Conservation (phyloP, 2,329 filamentous ascomycete species). For the Ploettnerulaceae sp. region DNA sequence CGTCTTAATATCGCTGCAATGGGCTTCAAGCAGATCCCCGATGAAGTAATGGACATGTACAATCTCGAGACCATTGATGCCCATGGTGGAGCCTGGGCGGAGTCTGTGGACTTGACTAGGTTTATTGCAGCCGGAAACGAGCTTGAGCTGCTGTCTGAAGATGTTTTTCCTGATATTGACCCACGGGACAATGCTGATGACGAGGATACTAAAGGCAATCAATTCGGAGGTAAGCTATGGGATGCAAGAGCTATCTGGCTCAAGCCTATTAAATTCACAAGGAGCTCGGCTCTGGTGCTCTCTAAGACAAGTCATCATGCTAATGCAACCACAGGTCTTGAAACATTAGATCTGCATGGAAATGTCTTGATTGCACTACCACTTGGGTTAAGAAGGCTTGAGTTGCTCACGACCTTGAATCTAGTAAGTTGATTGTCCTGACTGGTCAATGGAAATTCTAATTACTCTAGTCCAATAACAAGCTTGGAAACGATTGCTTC, state of each 20-base stretch:
- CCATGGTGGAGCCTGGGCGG: slow-evolving; percentile 72
- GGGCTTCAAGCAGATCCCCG: slow-evolving; percentile 71
- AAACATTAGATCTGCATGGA: slow-evolving; percentile 79
- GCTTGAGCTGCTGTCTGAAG: slow-evolving; percentile 66
- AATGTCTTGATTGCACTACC: slow-evolving; percentile 73
- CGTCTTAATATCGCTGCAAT: slow-evolving; percentile 85
- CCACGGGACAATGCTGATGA: slow-evolving; percentile 52
- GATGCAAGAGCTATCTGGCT: too few species aligned
- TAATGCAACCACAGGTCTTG: slow-evolving; percentile 48
- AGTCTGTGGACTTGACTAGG: slow-evolving; percentile 80
- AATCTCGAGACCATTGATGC: slow-evolving; percentile 64
- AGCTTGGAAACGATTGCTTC: slow-evolving; percentile 66
- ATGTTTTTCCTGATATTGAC: slow-evolving; percentile 70
- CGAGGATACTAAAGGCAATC: slow-evolving; percentile 62
- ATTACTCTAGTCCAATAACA: slow-evolving; percentile 67
- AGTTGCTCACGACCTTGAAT: slow-evolving; percentile 74
- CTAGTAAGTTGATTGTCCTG: slow-evolving; percentile 49
- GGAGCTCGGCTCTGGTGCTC: too few species aligned
- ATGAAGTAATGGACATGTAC: slow-evolving; percentile 87
- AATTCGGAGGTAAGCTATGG: slow-evolving; percentile 55
- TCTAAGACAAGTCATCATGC: neutral
- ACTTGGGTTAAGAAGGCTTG: slow-evolving; percentile 66
- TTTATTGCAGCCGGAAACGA: slow-evolving; percentile 90
- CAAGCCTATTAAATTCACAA: too few species aligned
- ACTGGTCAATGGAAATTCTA: neutral